Evolutionary conservation across 2,329 filamentous ascomycete species (phyloP), one percentile per base, ranked within the genome.

Genomic region (Sporothrix pallida): DNA sequence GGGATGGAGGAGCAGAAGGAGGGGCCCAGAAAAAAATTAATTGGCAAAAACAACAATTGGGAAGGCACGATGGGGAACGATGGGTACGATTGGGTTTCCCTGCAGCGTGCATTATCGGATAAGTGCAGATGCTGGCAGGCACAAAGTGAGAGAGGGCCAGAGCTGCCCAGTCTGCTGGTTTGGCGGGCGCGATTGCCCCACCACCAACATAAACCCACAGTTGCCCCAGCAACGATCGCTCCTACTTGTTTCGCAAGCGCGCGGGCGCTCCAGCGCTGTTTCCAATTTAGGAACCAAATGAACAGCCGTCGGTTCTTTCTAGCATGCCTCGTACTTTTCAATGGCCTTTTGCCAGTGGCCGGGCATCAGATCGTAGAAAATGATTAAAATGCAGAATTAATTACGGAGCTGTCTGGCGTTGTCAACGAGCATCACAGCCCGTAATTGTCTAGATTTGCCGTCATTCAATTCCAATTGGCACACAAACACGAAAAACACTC

Each of bases 201-300:
- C 74, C 73, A 73, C 48, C 74, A 71, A 67, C 60, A 67, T 3
- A 50, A 71, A 68, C 20, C 15, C 48, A 50, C 62, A 69, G 77
- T 79, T 79, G 77, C 73, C 74, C 71, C 77, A 75, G 78, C 77
- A 79, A 79, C 78, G 75, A 74, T 75, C 75, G 54, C 9, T 31
- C 23, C 26, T n/a, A 0, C 65, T 37, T 7, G 65, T 37, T 42
- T 62, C 58, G 58, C 58, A 58, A 42, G 46, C 54, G 67, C 17
- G 67, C 26, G n/a, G 63, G 9, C 44, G 13, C 46, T 52, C 17
- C 46, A 63, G 20, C 31, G 60, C 37, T 20, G 60, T 68, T 68
- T 48, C 63, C 65, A 68, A 68, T 52, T 52, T 68, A 52, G 62
- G 63, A 62, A 37, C 7, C 13, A 12, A 12, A n/a, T 26, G 9